These are phyloP conservation scores for Mycena kentingensis DNA, from an alignment of 768 basidiomycete genomes.

Conservation along the genomic window DNA sequence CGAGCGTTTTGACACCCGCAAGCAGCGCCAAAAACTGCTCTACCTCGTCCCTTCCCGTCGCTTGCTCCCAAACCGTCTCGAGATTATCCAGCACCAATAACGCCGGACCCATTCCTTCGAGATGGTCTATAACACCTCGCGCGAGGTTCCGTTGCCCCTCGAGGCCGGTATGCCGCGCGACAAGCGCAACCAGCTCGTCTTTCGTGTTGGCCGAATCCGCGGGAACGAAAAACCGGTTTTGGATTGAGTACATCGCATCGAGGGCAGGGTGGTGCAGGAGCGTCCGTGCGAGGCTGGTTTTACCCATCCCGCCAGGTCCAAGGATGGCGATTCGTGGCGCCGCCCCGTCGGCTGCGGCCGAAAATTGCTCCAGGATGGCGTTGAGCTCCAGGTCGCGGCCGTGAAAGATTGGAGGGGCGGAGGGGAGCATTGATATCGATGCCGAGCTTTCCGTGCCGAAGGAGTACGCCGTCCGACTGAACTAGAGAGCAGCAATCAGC, in stretches of 20 bases:
- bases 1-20: background rate
- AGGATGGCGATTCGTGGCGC: constrained; percentile 2
- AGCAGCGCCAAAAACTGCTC: constrained; percentile 6
- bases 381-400: background rate
- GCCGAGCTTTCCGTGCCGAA: too few relatives aligned
- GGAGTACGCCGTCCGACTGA: too few relatives aligned
- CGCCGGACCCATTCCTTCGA: background rate
- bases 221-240: background rate
- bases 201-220: constrained; percentile 1
- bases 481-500: too few relatives aligned
- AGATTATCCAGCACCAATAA: constrained; percentile 8
- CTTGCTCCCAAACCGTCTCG: constrained; percentile 5
- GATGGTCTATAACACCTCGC: background rate
- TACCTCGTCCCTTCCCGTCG: background rate
- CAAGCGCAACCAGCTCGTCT: background rate
- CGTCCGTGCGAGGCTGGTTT: constrained; percentile 5
- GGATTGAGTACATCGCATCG: background rate
- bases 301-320: constrained; percentile 7
- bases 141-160: background rate
- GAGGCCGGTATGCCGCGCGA: background rate
- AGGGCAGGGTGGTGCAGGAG: background rate
- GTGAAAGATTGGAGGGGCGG: background rate
- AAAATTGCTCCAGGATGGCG: background rate
- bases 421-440: background rate
- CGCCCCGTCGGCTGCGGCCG: too few relatives aligned